Conservation (phyloP, 2,329 filamentous ascomycete genomes). For the Cladosporium sp. region DNA sequence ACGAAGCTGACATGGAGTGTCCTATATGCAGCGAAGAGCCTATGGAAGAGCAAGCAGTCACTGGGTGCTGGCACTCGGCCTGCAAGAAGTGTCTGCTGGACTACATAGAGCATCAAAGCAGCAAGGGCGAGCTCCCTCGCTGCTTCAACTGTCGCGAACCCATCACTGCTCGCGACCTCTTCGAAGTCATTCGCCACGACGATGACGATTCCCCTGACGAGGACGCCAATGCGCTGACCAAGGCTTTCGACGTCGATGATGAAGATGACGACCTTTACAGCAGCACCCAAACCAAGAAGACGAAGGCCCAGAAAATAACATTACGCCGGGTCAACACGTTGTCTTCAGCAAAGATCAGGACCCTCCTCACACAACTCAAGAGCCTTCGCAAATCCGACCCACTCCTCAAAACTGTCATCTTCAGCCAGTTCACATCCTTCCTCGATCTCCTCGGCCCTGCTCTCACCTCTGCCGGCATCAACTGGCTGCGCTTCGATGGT, state of each 20-base stretch:
- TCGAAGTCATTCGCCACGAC: constrained; percentile 85
- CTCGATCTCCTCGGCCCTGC: constrained; percentile 87
- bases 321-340: constrained; percentile 63
- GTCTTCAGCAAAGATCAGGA: constrained; percentile 86
- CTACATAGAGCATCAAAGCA: constrained; percentile 83
- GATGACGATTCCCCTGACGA: constrained; percentile 42
- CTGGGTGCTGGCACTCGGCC: constrained; percentile 95
- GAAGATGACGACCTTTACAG: constrained; percentile 41
- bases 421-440: constrained; percentile 97
- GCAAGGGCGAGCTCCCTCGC: constrained; percentile 72
- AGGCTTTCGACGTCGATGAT: constrained; percentile 23
- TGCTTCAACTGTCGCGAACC: constrained; percentile 90
- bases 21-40: constrained; percentile 94
- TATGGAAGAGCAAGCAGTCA: constrained; percentile 92
- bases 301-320: constrained; percentile 47
- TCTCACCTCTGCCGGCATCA: constrained; percentile 70
- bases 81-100: constrained; percentile 91
- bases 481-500: constrained; percentile 86
- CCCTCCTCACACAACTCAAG: constrained; percentile 75
- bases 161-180: constrained; percentile 81
- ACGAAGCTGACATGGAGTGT: constrained; percentile 85
- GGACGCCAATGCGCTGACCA: constrained; percentile 26
- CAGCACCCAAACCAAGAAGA: constrained; percentile 34
- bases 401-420: constrained; percentile 78
- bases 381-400: constrained; percentile 66